Conservation (phyloP, 805 yeast genomes). For the Clavispora fructus region DNA sequence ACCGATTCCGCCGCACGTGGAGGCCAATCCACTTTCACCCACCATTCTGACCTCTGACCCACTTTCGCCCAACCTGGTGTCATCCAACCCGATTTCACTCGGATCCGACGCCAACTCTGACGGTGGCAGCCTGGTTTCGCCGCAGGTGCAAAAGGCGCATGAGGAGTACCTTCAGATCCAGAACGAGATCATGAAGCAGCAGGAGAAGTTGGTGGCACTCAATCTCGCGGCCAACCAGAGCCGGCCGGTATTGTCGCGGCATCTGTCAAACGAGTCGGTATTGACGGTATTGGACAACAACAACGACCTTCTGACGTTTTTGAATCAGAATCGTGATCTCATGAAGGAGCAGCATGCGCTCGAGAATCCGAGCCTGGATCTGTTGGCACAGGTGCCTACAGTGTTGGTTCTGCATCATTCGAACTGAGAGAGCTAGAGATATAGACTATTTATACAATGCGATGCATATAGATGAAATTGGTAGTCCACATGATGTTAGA, state of each 20-base stretch:
- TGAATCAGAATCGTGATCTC: slow-evolving; percentile 12
- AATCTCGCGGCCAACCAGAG: slow-evolving; percentile 7
- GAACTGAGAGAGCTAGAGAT: neutral
- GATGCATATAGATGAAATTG: too few species aligned
- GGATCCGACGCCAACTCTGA: neutral
- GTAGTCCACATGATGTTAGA: too few species aligned
- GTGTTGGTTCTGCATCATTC: slow-evolving; percentile 12
- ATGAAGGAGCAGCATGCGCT: slow-evolving; percentile 1
- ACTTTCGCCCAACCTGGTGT: too few species aligned
- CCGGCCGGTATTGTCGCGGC: slow-evolving; percentile 10
- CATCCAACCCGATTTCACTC: neutral
- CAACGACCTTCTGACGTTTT: slow-evolving; percentile 9
- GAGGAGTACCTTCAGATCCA: slow-evolving; percentile 34
- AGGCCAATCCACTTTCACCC: too few species aligned
- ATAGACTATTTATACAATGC: too few species aligned
- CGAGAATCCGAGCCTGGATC: neutral
- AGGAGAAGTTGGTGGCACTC: slow-evolving; percentile 25
- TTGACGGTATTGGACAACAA: slow-evolving; percentile 8
- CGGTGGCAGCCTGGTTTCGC: neutral
- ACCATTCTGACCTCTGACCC: too few species aligned
- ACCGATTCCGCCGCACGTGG: too few species aligned
- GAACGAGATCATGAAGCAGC: slow-evolving; percentile 33
- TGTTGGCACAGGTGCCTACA: slow-evolving; percentile 10
- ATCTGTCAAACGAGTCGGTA: slow-evolving; percentile 13
- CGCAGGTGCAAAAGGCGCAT: slow-evolving; percentile 21